A percentile compares a stretch with the other conserved stretches of the same genome.
Evolutionary conservation across 1,139 yeast genomes (phyloP).

Genomic region (Lodderomyces orthopsilosis): DNA sequence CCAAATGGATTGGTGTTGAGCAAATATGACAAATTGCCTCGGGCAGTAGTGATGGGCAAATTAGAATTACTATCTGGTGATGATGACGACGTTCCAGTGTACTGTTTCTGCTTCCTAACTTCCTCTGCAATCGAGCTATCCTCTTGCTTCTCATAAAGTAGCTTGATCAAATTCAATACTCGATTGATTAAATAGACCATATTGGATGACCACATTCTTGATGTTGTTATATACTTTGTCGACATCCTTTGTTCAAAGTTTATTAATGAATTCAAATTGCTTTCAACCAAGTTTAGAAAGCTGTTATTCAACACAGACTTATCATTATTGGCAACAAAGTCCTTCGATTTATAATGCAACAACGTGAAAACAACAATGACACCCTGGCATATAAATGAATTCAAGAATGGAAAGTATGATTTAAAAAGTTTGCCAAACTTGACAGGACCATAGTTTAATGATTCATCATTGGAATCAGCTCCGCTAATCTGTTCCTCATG

Average conservation of each 20-base stretch:
- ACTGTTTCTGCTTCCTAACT: constrained; percentile 3
- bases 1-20: constrained; percentile 13
- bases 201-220: constrained; percentile 39
- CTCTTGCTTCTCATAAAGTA: constrained; percentile 25
- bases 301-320: constrained; percentile 17
- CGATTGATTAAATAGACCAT: constrained; percentile 33
- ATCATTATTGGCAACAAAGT: constrained; percentile 26
- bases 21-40: constrained; percentile 12
- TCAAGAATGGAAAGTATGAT: constrained; percentile 44
- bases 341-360: constrained; percentile 41
- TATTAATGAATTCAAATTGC: constrained; percentile 23
- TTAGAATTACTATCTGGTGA: constrained; percentile 7
- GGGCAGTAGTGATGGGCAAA: constrained; percentile 13
- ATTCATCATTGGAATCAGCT: constrained; percentile 1
- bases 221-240: constrained; percentile 17
- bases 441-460: constrained; percentile 10
- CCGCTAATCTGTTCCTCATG: not conserved
- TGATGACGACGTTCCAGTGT: not conserved
- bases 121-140: constrained; percentile 7
- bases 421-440: constrained; percentile 36
- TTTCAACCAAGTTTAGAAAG: constrained; percentile 26
- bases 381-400: constrained; percentile 51
- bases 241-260: constrained; percentile 25
- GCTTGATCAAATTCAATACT: constrained; percentile 29
- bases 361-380: constrained; percentile 50